phyloP scores from a whole-genome alignment of 2,329 filamentous ascomycete genomes.

The Talaromyces albobiverticillius region DNA sequence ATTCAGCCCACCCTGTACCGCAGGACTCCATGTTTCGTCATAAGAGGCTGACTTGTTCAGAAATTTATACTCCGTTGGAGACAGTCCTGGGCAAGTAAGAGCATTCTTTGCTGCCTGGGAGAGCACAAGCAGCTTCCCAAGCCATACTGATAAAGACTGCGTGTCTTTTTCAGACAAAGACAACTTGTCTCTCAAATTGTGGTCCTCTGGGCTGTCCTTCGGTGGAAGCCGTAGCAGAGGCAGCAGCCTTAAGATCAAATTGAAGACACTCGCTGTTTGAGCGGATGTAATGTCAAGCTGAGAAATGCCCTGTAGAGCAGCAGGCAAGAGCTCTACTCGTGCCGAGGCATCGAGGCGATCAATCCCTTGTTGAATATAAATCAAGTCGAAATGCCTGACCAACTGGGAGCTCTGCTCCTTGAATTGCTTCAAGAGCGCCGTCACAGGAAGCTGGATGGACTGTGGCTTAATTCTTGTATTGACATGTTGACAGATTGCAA shows the following conservation, averaged over 20 bases:
- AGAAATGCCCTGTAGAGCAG: conserved; percentile 64
- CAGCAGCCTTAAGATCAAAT: conserved; percentile 74
- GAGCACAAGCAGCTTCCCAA: conserved; percentile 74
- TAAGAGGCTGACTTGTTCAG: conserved; percentile 56
- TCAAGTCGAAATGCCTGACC: conserved; percentile 82
- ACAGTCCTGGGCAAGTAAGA: conserved; percentile 59
- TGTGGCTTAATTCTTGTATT: conserved; percentile 62
- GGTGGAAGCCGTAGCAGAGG: conserved; percentile 65
- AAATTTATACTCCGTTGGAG: conserved; percentile 65
- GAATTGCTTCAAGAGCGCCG: conserved; percentile 83
- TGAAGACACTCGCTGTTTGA: conserved; percentile 69
- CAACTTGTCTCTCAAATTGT: conserved; percentile 62
- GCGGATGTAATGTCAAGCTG: conserved; percentile 55
- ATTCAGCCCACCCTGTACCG: conserved; percentile 59
- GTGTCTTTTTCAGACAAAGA: conserved; percentile 71
- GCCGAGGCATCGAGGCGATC: conserved; percentile 60
- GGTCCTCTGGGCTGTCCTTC: conserved; percentile 76
- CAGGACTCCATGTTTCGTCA: conserved; percentile 60
- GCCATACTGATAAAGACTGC: conserved; percentile 67
- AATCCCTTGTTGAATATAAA: conserved; percentile 84
- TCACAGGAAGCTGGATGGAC: conserved; percentile 75
- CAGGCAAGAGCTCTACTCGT: conserved; percentile 69
- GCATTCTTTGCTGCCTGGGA: conserved; percentile 46
- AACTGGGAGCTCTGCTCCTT: conserved; percentile 71
- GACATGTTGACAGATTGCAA: conserved; percentile 69